Evolutionary conservation across 441 rosid species (phyloP).

Genomic region (Mallotus japonicus): DNA sequence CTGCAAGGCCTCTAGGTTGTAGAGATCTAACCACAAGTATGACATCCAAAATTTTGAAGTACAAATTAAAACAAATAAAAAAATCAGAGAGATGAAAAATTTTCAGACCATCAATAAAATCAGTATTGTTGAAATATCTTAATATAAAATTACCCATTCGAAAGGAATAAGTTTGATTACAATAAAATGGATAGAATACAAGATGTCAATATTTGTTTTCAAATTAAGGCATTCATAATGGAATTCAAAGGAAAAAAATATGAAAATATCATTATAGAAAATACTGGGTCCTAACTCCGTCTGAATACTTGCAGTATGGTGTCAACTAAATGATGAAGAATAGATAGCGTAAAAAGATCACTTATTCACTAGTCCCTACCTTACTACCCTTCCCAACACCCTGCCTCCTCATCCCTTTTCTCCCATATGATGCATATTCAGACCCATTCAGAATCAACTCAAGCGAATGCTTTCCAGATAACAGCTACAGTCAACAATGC

Average conservation of each 20-base stretch:
- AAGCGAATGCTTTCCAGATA: background rate
- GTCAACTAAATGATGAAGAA: background rate
- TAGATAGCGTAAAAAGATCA: background rate
- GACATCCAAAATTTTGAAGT: constrained; percentile 4
- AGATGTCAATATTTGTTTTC: background rate
- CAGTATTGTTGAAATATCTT: background rate
- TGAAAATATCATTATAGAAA: background rate
- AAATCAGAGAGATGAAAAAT: background rate
- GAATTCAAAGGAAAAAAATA: background rate
- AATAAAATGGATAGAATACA: background rate
- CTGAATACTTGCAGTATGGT: background rate
- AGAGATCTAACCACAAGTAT: constrained; percentile 62
- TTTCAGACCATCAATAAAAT: background rate
- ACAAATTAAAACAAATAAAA: background rate
- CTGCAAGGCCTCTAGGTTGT: constrained; percentile 94
- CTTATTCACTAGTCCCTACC: background rate
- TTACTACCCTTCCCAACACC: background rate
- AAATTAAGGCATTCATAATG: background rate
- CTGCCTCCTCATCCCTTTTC: background rate
- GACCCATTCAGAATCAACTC: background rate
- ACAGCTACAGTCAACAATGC: background rate
- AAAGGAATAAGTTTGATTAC: background rate
- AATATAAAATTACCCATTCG: background rate
- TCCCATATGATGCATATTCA: background rate
- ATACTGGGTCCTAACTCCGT: background rate